Base-by-base conservation (phyloP, 371 early-diverging fungal genomes). In the Mucor ambiguus region DNA sequence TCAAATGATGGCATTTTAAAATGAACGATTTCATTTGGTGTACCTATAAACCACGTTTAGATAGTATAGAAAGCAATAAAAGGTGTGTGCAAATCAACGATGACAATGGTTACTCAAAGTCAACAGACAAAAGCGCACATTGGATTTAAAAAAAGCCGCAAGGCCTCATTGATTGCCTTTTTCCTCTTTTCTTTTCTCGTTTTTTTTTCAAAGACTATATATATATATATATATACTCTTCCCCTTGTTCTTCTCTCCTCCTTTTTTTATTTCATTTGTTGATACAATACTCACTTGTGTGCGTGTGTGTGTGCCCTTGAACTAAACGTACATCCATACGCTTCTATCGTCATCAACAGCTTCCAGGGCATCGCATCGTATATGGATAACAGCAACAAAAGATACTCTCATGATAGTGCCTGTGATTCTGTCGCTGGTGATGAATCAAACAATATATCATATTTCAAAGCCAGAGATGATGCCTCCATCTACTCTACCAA, bases 401-500 rank as follows among this genome's bases (percentile, higher is more conserved):
- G 61, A 58, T 33, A 54, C 16, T 48, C 46, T 28, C 54, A 65
- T 20, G 63, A 62, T 29, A 61, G 61, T 67, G 61, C 67, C 26
- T 68, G 59, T 52, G 52, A 52, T 52, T 52, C 52, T 16, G 24
- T 26, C 48, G n/a, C 22, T 28, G 24, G 52, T 60, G 41, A 66
- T 60, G 37, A 58, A 41, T 49, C 49, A 52, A 62, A 16, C 41
- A 41, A 41, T 10, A 41, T 55, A 16, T 28, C 24, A 6, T 35
- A 49, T n/a, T 59, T 35, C 2, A 57, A 28, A 48, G 58, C 16
- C 8, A 48, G 57, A 62, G 72, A 72, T 28, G 49, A 73, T 67
- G 80, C 72, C 22, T 82, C 82, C 6, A 65, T 79, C 26, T 71
- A 66, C 37, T 81, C 82, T n/a, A 75, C 57, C 29, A 63, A 60